Evolutionary conservation across 148 eudicot species (phyloP), one percentile per base, ranked within the genome.

Genomic region (Persicaria tinctoria): DNA sequence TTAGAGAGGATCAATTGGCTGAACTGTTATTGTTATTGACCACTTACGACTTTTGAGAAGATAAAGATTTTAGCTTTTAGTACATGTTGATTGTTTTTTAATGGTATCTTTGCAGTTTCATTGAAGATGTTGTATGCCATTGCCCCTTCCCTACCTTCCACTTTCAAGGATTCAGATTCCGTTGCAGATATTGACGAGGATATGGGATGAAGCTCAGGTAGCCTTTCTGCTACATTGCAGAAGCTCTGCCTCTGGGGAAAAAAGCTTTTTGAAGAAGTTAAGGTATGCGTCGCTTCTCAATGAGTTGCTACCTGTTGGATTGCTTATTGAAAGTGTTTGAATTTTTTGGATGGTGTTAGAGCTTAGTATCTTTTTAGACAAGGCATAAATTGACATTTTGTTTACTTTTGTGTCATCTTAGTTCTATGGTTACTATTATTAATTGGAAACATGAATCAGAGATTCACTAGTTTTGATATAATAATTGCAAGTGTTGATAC

Each of bases 201-300:
- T 70, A 56, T 82, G 82, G 85, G 78, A 72, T 78, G 84, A 80
- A 80, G 85, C 76, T 87, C 92, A 32, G 73, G 76, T 56, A 87
- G 77, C 74, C 93, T 95, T 81, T 92, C 98, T 70, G 90, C 98
- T 69, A 90, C 92, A n/a, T 79, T 95, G 78, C 97, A 92, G 49
- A 90, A 95, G 82, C 87, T 95, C 32, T 87, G 85, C 79, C 87
- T 95, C 41, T 95, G 98, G 98, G n/a, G 98, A 95, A 95, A 95
- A 85, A 95, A 95, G 82, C 85, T 95, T 68, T 89, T 78, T 62
- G 93, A 95, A 72, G 98, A 95, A 85, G 97, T 95, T 63, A 90
- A 89, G 97, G 98, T 95, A 83, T 72, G 27, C 63, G 17, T 16
- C 6, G 55, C 44, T 66, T 12, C 17, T 12, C 5, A 54, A 54